Conservation (phyloP, 2,329 filamentous ascomycete genomes). For the Penicillium sp. region DNA sequence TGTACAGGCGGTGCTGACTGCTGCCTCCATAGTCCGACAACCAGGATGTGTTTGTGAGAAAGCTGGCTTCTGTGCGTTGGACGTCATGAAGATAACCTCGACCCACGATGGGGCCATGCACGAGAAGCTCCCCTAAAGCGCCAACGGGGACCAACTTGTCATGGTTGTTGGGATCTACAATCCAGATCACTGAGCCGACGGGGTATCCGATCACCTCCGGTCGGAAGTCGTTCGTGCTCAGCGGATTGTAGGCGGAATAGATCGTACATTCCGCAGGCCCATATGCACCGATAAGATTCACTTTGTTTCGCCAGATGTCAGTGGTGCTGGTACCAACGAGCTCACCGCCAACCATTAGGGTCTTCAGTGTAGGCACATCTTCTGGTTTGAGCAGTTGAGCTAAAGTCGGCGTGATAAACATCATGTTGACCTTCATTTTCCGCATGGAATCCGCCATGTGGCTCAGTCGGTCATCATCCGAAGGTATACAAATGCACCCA, state of each 20-base stretch:
- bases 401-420: constrained; percentile 58
- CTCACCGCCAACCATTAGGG: constrained; percentile 41
- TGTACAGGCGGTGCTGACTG: not conserved
- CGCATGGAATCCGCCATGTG: constrained; percentile 25
- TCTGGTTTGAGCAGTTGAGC: constrained; percentile 36
- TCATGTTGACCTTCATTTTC: constrained; percentile 43
- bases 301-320: not conserved
- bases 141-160: not conserved
- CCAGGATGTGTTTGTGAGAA: not conserved
- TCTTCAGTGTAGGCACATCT: constrained; percentile 36
- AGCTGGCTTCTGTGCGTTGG: not conserved
- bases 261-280: not conserved
- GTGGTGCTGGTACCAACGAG: constrained; percentile 4
- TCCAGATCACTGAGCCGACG: not conserved
- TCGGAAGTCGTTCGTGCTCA: not conserved
- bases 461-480: constrained; percentile 45
- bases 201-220: not conserved
- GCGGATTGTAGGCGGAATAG: not conserved
- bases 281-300: constrained; percentile 1
- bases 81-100: not conserved
- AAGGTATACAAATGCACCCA: constrained; percentile 48
- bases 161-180: not conserved
- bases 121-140: not conserved
- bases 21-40: not conserved
- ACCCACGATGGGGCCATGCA: not conserved